Percentiles rank a stretch among this genome's conserved stretches.
Conservation (phyloP, 805 yeast genomes). For the Candida pseudoglaebosa region DNA sequence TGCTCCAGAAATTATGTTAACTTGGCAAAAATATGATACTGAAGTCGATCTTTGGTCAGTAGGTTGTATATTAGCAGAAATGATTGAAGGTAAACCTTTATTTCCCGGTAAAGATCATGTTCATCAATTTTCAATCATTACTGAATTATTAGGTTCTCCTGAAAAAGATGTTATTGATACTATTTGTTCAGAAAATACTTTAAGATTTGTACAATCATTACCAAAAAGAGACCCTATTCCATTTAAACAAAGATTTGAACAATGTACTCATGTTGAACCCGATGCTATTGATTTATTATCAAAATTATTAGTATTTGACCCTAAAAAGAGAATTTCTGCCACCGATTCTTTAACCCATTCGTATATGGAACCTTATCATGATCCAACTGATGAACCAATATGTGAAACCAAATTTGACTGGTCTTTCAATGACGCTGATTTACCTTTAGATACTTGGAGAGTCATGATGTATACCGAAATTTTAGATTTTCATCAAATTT, state of each 20-base stretch:
- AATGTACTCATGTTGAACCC: slow-evolving; percentile 58
- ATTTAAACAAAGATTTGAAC: slow-evolving; percentile 72
- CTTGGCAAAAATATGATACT: slow-evolving; percentile 96
- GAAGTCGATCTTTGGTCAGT: slow-evolving; percentile 98
- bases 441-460: slow-evolving; percentile 97
- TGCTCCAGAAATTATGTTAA: slow-evolving; percentile 97
- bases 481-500: slow-evolving; percentile 90
- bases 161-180: slow-evolving; percentile 95
- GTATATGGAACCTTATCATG: slow-evolving; percentile 92
- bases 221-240: slow-evolving; percentile 94
- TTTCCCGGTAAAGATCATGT: slow-evolving; percentile 99
- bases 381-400: slow-evolving; percentile 94
- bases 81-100: slow-evolving; percentile 94
- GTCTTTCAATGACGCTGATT: slow-evolving; percentile 96
- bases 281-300: slow-evolving; percentile 85
- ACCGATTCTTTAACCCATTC: slow-evolving; percentile 87
- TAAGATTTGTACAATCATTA: slow-evolving; percentile 87
- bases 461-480: slow-evolving; percentile 99
- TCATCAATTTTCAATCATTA: slow-evolving; percentile 94
- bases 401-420: slow-evolving; percentile 94
- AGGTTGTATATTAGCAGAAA: slow-evolving; percentile 95
- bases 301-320: slow-evolving; percentile 92
- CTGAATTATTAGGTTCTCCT: slow-evolving; percentile 94
- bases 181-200: slow-evolving; percentile 91
- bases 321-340: slow-evolving; percentile 90